Percentiles rank a stretch among this genome's conserved stretches.
These are phyloP conservation scores for Purpureocillium takamizusanense DNA, from an alignment of 2,329 filamentous ascomycete genomes.

Conservation along the genomic window DNA sequence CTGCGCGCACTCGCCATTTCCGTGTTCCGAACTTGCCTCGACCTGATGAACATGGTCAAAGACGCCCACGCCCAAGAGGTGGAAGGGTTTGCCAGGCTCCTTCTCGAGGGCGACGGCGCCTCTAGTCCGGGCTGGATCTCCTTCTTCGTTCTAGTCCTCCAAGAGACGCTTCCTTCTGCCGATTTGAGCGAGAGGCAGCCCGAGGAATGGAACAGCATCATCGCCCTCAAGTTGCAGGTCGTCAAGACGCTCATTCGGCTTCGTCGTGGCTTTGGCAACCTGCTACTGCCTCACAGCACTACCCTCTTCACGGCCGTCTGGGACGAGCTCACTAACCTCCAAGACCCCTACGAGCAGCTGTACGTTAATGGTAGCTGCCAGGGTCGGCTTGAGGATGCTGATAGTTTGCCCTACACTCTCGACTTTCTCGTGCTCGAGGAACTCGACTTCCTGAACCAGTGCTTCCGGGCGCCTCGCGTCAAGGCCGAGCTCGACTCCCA, in stretches of 20 bases:
- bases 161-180: slow-evolving; percentile 62
- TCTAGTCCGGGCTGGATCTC: slow-evolving; percentile 62
- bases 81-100: slow-evolving; percentile 80
- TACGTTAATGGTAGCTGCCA: slow-evolving; percentile 83
- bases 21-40: slow-evolving; percentile 85
- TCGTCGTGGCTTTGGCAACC: slow-evolving; percentile 69
- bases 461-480: slow-evolving; percentile 79
- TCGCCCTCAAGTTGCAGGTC: slow-evolving; percentile 87
- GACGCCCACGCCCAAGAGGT: slow-evolving; percentile 84
- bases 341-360: slow-evolving; percentile 66
- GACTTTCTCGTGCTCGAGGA: slow-evolving; percentile 92
- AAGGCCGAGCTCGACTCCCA: slow-evolving; percentile 81
- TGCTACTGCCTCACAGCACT: slow-evolving; percentile 75
- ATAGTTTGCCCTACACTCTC: slow-evolving; percentile 86
- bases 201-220: slow-evolving; percentile 67
- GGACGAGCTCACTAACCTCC: slow-evolving; percentile 72
- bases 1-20: slow-evolving; percentile 80
- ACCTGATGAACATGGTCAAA: slow-evolving; percentile 93
- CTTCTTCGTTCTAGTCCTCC: slow-evolving; percentile 75
- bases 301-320: slow-evolving; percentile 80
- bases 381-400: slow-evolving; percentile 79
- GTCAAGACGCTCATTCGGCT: slow-evolving; percentile 91
- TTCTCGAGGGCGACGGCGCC: slow-evolving; percentile 37
- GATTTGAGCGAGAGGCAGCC: slow-evolving; percentile 40
- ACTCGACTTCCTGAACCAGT: slow-evolving; percentile 87